Percentiles rank a stretch among this genome's conserved stretches.
phyloP scores from a whole-genome alignment of 1,284 basidiomycete species.

The Apiotrichum montevideense region DNA sequence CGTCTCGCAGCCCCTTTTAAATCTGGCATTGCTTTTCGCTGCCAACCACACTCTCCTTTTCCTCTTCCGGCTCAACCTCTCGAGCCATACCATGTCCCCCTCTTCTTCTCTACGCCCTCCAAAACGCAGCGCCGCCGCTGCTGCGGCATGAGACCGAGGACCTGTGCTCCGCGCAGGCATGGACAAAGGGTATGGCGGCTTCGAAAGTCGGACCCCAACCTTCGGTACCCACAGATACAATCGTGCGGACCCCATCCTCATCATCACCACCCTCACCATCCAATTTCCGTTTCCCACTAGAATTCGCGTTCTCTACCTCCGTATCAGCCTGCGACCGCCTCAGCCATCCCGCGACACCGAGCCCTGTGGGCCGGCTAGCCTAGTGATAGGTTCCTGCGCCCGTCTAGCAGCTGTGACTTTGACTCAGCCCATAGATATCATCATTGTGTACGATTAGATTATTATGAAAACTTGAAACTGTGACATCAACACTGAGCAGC shows the following conservation, averaged over 20 bases:
- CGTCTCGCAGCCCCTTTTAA: slow-evolving; percentile 16
- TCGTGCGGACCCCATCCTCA: too few relatives aligned
- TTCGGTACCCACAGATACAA: too few relatives aligned
- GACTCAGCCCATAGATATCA: not conserved
- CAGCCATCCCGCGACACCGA: slow-evolving; percentile 46
- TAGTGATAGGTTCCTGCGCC: slow-evolving; percentile 48
- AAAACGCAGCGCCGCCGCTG: slow-evolving; percentile 45
- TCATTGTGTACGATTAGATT: not conserved
- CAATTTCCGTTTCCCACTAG: not conserved
- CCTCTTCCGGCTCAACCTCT: slow-evolving; percentile 32
- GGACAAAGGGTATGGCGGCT: slow-evolving; percentile 41
- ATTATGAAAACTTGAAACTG: not conserved
- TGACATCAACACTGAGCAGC: too few relatives aligned
- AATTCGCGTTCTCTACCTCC: not conserved
- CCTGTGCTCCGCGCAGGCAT: slow-evolving; percentile 41
- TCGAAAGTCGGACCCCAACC: slow-evolving; percentile 37
- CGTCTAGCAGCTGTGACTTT: slow-evolving; percentile 16
- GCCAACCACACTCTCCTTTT: slow-evolving; percentile 14
- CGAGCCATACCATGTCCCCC: slow-evolving; percentile 34
- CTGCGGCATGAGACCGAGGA: slow-evolving; percentile 29
- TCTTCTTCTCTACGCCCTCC: slow-evolving; percentile 21
- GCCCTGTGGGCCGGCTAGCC: slow-evolving; percentile 24
- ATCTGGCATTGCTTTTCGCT: slow-evolving; percentile 37
- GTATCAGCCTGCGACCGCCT: slow-evolving; percentile 38
- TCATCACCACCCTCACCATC: not conserved